Percentiles rank a stretch among this genome's conserved stretches.
phyloP scores from a whole-genome alignment of 768 basidiomycete species.

The Leccinum sublutescens region DNA sequence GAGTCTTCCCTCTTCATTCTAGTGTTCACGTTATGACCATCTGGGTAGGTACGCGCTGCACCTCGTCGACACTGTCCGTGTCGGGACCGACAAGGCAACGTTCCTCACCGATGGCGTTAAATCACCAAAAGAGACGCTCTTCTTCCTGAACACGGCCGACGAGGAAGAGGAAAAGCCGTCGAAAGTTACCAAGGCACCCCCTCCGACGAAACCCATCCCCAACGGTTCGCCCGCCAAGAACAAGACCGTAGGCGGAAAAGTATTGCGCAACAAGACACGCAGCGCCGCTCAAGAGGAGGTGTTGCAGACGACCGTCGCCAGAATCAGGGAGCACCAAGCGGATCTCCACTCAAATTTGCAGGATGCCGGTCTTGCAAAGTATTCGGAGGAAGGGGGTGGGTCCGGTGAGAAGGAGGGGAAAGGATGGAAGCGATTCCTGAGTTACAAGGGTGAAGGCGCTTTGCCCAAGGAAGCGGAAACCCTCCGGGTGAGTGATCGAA shows the following conservation, averaged over 20 bases:
- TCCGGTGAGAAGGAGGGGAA: conserved; percentile 83
- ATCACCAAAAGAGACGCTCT: conserved; percentile 81
- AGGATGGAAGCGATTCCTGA: conserved; percentile 93
- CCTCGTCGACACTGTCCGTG: conserved; percentile 83
- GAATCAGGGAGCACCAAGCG: conserved; percentile 83
- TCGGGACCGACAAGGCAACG: conserved; percentile 62
- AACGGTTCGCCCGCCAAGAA: conserved; percentile 72
- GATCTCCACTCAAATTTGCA: conserved; percentile 79
- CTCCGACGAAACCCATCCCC: conserved; percentile 47
- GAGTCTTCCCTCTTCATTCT: conserved; percentile 14
- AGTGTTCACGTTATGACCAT: background rate
- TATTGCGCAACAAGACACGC: conserved; percentile 87
- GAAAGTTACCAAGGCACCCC: conserved; percentile 53
- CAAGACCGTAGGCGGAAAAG: conserved; percentile 79
- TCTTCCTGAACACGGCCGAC: conserved; percentile 70
- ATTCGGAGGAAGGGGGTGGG: conserved; percentile 77
- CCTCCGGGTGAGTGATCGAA: conserved; percentile 57
- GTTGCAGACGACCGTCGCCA: conserved; percentile 71
- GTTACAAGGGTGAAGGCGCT: conserved; percentile 92
- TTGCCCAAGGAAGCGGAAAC: conserved; percentile 81
- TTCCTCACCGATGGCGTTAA: conserved; percentile 85
- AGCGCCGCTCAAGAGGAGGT: conserved; percentile 85
- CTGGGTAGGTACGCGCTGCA: conserved; percentile 75
- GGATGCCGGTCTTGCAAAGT: conserved; percentile 75
- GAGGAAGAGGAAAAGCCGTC: conserved; percentile 53